A percentile compares a stretch with the other conserved stretches of the same genome.
phyloP scores from a whole-genome alignment of 768 basidiomycete species.

The Leucocoprinus leucothites region DNA sequence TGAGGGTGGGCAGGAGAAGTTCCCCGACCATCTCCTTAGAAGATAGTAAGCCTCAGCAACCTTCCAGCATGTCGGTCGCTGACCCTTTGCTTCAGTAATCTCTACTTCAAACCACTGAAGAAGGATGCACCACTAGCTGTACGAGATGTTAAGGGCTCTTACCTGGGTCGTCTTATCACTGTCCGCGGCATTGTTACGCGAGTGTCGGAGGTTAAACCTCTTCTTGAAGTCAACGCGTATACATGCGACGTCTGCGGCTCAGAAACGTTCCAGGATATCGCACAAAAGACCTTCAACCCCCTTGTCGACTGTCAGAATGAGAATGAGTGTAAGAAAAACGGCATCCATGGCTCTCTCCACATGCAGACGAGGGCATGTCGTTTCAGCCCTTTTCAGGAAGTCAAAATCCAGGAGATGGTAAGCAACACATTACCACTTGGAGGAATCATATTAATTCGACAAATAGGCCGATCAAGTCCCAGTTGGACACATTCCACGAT shows the following conservation, averaged over 20 bases:
- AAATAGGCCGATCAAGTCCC: constrained; percentile 95
- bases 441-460: neutral
- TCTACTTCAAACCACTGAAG: constrained; percentile 90
- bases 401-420: constrained; percentile 99
- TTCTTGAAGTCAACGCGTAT: constrained; percentile 96
- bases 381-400: constrained; percentile 97
- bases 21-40: constrained; percentile 88
- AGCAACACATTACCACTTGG: constrained; percentile 14
- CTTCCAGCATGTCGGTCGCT: constrained; percentile 12
- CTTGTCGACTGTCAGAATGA: constrained; percentile 86
- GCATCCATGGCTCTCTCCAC: constrained; percentile 84
- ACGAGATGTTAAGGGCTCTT: constrained; percentile 80
- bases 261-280: constrained; percentile 98
- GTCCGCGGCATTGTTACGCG: constrained; percentile 98
- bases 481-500: constrained; percentile 97
- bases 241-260: constrained; percentile 98
- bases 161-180: constrained; percentile 92
- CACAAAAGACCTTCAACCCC: constrained; percentile 86
- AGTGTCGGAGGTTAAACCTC: constrained; percentile 97
- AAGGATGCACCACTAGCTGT: constrained; percentile 81
- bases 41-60: constrained; percentile 74
- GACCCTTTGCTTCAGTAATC: constrained; percentile 54
- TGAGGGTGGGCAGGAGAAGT: constrained; percentile 70
- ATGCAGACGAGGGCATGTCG: constrained; percentile 99
- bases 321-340: constrained; percentile 82